phyloP scores from a whole-genome alignment of 1,284 basidiomycete species.

The Ceratobasidium sp. region DNA sequence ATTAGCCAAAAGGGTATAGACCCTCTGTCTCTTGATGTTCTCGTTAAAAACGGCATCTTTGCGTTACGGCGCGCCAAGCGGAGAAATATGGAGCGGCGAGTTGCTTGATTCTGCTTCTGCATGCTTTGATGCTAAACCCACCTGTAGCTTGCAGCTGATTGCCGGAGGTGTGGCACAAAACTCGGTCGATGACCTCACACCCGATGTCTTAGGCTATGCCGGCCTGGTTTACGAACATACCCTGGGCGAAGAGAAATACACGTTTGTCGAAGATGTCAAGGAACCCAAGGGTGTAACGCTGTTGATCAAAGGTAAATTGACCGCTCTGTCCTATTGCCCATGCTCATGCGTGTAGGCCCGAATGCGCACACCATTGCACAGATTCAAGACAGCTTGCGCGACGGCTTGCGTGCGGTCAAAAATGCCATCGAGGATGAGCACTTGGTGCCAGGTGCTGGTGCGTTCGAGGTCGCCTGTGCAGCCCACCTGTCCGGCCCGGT shows the following conservation, averaged over 20 bases:
- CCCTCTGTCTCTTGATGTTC: conserved; percentile 93
- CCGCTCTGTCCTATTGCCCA: not conserved
- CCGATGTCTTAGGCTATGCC: conserved; percentile 93
- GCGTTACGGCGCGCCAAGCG: conserved; percentile 95
- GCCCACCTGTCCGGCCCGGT: conserved; percentile 78
- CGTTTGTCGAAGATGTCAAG: conserved; percentile 96
- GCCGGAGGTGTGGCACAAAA: conserved; percentile 97
- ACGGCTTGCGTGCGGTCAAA: conserved; percentile 95
- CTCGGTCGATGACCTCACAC: conserved; percentile 94
- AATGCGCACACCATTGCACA: conserved; percentile 96
- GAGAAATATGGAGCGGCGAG: conserved; percentile 94
- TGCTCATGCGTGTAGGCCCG: conserved; percentile 59
- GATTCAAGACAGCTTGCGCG: conserved; percentile 96
- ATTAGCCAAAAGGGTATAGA: conserved; percentile 99
- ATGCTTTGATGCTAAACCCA: not conserved
- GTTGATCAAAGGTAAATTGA: conserved; percentile 82
- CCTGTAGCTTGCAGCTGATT: conserved; percentile 80
- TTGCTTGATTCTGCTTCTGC: conserved; percentile 37
- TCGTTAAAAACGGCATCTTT: conserved; percentile 96
- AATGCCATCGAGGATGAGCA: conserved; percentile 93
- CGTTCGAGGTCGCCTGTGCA: conserved; percentile 96
- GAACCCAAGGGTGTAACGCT: conserved; percentile 97
- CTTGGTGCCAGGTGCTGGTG: conserved; percentile 93
- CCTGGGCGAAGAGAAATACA: conserved; percentile 98
- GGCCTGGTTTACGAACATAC: conserved; percentile 99